A percentile compares a stretch with the other conserved stretches of the same genome.
Conservation (phyloP, 257 asterid species). For the Marsdenia floribunda region DNA sequence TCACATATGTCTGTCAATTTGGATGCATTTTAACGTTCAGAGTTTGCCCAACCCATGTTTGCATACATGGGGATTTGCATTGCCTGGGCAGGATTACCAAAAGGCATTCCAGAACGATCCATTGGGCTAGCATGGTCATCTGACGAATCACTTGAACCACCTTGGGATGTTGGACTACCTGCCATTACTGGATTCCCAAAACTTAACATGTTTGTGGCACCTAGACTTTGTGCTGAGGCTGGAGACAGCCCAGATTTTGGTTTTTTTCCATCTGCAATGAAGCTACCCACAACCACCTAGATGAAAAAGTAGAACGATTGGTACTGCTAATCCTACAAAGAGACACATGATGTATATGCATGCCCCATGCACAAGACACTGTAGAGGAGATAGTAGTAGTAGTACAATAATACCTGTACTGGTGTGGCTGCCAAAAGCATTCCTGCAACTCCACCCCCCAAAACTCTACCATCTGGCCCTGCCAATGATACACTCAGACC, state of each 20-base stretch:
- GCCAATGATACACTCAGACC: constrained; percentile 72
- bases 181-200: constrained; percentile 48
- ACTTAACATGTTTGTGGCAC: constrained; percentile 44
- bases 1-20: constrained; percentile 16
- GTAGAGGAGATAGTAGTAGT: neutral
- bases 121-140: constrained; percentile 61
- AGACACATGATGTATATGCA: neutral
- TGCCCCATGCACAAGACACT: neutral
- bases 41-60: constrained; percentile 59
- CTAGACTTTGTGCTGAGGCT: constrained; percentile 24
- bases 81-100: constrained; percentile 38
- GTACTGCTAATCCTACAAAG: neutral
- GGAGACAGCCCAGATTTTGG: constrained; percentile 28
- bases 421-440: constrained; percentile 73
- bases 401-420: constrained; percentile 48
- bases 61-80: constrained; percentile 45
- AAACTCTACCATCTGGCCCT: constrained; percentile 68
- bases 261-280: constrained; percentile 72
- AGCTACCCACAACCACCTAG: constrained; percentile 89
- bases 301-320: constrained; percentile 2
- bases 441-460: constrained; percentile 94
- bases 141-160: constrained; percentile 62
- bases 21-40: constrained; percentile 48
- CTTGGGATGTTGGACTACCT: constrained; percentile 60
- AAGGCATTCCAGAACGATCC: constrained; percentile 36